These are phyloP conservation scores for Helotiales sp. DNA, from an alignment of 2,329 filamentous ascomycete genomes.

Conservation along the genomic window DNA sequence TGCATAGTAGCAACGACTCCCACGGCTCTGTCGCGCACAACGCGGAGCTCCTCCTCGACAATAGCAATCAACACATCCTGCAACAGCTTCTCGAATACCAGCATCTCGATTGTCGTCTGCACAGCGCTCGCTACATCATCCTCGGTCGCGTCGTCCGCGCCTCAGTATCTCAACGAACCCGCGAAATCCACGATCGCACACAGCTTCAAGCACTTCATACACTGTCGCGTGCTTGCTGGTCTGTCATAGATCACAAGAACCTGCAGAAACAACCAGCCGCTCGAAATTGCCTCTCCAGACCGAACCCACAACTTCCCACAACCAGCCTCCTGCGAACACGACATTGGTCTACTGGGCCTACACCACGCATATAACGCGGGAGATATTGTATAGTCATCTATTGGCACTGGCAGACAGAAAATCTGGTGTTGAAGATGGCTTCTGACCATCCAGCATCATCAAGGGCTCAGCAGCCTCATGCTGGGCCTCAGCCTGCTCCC, in stretches of 20 bases:
- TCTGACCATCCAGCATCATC: conserved; percentile 27
- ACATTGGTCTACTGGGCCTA: conserved; percentile 14
- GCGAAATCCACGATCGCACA: conserved; percentile 5
- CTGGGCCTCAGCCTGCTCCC: conserved; percentile 31
- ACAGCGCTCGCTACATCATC: conserved; percentile 19
- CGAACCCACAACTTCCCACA: conserved; percentile 1
- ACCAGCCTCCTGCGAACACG: conserved; percentile 14
- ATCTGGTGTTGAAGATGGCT: conserved; percentile 24
- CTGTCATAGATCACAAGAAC: background rate
- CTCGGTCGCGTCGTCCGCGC: conserved; percentile 29
- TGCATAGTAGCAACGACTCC: conserved; percentile 25
- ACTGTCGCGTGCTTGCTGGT: conserved; percentile 7
- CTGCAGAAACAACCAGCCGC: background rate
- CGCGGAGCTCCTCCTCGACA: conserved; percentile 11
- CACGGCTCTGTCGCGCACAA: conserved; percentile 23
- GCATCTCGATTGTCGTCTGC: conserved; percentile 1
- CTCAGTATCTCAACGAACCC: conserved; percentile 7
- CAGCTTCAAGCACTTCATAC: background rate
- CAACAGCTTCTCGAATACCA: conserved; percentile 8
- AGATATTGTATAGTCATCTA: conserved; percentile 9
- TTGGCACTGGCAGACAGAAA: conserved; percentile 19
- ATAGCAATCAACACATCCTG: background rate
- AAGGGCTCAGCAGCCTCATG: conserved; percentile 32
- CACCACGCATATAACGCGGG: conserved; percentile 15
- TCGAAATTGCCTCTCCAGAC: background rate